These are phyloP conservation scores for Xylaria intraflava DNA, from an alignment of 495 filamentous ascomycete species.

Conservation along the genomic window DNA sequence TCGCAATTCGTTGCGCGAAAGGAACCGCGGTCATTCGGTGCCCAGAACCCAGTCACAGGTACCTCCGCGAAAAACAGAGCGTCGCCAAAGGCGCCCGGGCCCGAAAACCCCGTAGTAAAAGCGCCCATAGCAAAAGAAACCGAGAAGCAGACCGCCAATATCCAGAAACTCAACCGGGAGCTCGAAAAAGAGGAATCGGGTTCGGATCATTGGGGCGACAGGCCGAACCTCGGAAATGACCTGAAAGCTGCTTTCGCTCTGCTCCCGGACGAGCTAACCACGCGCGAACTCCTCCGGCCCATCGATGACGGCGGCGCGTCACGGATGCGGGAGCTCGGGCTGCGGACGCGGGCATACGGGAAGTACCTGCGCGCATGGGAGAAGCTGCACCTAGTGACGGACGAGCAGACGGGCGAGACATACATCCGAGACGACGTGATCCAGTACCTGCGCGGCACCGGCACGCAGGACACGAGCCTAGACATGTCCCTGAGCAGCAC, in stretches of 20 bases:
- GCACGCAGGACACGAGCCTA: background rate
- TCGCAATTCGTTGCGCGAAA: background rate
- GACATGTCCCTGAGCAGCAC: constrained; percentile 9
- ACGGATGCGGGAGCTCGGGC: constrained; percentile 13
- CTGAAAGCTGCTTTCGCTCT: constrained; percentile 6
- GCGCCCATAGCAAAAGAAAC: background rate
- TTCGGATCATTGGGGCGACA: background rate
- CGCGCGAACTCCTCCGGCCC: constrained; percentile 12
- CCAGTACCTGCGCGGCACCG: constrained; percentile 12
- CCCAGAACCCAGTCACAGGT: background rate
- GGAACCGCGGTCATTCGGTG: background rate
- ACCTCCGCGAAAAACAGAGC: background rate
- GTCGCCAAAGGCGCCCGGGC: background rate
- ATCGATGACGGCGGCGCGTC: constrained; percentile 9
- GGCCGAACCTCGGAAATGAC: background rate
- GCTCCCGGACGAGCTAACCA: constrained; percentile 13
- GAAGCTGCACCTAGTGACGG: constrained; percentile 11
- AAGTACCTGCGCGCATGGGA: constrained; percentile 16
- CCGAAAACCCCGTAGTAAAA: background rate
- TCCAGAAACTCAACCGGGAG: background rate
- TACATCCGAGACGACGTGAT: constrained; percentile 20
- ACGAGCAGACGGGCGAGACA: constrained; percentile 7
- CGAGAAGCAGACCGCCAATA: background rate
- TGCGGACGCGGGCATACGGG: constrained; percentile 11
- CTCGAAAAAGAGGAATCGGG: background rate